These are phyloP conservation scores for Wallacemonas sp. DNA, from an alignment of 208 protist genomes.

Conservation along the genomic window DNA sequence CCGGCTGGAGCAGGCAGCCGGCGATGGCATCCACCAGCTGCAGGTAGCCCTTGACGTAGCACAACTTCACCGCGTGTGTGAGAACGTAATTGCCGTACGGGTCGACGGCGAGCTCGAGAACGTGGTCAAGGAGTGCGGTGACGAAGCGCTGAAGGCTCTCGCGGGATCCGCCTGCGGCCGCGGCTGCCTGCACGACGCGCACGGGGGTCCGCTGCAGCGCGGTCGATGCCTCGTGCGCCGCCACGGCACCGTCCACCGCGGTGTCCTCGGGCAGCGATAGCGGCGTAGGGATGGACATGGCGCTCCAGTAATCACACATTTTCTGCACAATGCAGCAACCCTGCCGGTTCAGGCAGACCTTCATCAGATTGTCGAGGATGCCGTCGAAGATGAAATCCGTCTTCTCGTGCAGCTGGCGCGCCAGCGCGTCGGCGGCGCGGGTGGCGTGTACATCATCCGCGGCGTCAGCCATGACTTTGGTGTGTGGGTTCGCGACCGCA, in stretches of 20 bases:
- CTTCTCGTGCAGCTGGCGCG: background rate
- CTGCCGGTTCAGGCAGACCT: constrained; percentile 37
- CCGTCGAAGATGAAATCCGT: constrained; percentile 62
- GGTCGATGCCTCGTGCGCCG: background rate
- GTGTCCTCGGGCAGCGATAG: background rate
- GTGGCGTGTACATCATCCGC: too few species aligned
- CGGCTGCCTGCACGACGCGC: background rate
- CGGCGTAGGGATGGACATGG: background rate
- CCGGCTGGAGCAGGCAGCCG: constrained; percentile 18
- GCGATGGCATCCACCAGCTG: constrained; percentile 46
- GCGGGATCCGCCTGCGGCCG: background rate
- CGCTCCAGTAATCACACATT: constrained; percentile 1
- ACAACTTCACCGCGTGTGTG: constrained; percentile 89
- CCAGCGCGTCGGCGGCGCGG: background rate
- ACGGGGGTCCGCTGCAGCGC: background rate
- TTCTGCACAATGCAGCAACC: constrained; percentile 95
- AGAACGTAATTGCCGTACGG: constrained; percentile 97
- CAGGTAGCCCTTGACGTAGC: constrained; percentile 41
- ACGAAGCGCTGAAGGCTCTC: constrained; percentile 27
- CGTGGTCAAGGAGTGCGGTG: constrained; percentile 59
- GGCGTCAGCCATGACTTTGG: too few species aligned
- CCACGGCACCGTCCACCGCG: too few species aligned
- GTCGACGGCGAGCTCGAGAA: constrained; percentile 80
- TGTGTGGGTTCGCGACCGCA: too few species aligned
- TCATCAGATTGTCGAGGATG: constrained; percentile 49